Percentiles rank a stretch among this genome's conserved stretches.
These are phyloP conservation scores for Neofusicoccum laricinum DNA, from an alignment of 2,329 filamentous ascomycete species.

Conservation along the genomic window DNA sequence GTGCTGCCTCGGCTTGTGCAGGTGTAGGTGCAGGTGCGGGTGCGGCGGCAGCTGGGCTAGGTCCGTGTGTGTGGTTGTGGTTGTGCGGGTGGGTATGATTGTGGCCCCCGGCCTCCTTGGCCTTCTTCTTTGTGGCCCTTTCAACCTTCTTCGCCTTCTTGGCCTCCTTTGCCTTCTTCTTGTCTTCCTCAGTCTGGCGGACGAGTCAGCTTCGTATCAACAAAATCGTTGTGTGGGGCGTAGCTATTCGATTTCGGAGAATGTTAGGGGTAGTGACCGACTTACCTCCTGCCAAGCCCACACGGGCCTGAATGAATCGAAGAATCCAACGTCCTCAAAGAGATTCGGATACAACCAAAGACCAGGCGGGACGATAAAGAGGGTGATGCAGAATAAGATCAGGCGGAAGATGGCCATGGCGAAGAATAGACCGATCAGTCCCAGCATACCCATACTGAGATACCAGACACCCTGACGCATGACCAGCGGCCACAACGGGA, in stretches of 20 bases:
- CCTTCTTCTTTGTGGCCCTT: constrained; percentile 20
- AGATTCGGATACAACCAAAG: constrained; percentile 98
- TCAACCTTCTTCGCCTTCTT: constrained; percentile 25
- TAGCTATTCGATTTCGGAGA: not conserved
- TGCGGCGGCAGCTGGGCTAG: constrained; percentile 27
- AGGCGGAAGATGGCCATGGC: constrained; percentile 95
- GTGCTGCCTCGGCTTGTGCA: constrained; percentile 18
- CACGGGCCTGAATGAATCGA: constrained; percentile 91
- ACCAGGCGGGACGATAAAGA: constrained; percentile 79
- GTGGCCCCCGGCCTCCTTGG: constrained; percentile 22
- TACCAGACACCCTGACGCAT: constrained; percentile 96
- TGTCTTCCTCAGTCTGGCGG: constrained; percentile 38
- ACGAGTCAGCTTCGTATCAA: not conserved
- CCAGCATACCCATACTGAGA: constrained; percentile 88
- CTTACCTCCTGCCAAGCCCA: constrained; percentile 98
- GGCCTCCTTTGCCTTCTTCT: constrained; percentile 27
- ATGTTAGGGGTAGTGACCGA: constrained; percentile 15
- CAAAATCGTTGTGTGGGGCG: not conserved
- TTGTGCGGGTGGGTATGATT: constrained; percentile 26
- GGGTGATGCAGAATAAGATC: constrained; percentile 89
- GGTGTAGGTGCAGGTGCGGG: constrained; percentile 23
- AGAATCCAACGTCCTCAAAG: constrained; percentile 97
- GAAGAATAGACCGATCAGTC: constrained; percentile 89
- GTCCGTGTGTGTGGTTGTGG: constrained; percentile 33
- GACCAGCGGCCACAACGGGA: constrained; percentile 92